Conservation (phyloP, 257 asterid species). For the Solanum stenotomum region DNA sequence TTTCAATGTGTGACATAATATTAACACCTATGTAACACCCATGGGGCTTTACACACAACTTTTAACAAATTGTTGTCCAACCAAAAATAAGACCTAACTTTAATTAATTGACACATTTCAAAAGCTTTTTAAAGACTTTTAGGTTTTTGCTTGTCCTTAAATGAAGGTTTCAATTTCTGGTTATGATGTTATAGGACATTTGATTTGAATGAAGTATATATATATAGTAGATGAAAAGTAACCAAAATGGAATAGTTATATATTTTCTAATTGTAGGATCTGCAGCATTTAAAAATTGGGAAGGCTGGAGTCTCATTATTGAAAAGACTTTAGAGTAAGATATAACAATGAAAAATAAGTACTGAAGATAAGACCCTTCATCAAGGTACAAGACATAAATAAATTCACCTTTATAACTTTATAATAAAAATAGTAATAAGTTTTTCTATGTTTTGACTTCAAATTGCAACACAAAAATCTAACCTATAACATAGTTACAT, state of each 20-base stretch:
- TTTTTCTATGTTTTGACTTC: background rate
- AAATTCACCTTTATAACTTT: background rate
- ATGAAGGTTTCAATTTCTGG: background rate
- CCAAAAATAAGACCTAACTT: background rate
- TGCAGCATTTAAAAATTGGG: background rate
- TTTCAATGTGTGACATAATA: background rate
- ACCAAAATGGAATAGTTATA: background rate
- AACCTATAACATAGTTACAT: background rate
- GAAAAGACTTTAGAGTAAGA: constrained; percentile 12
- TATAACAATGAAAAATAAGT: background rate
- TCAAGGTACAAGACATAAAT: background rate
- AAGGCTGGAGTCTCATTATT: constrained; percentile 1
- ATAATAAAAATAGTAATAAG: background rate
- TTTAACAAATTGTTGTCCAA: background rate
- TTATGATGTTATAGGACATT: background rate
- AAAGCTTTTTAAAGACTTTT: background rate
- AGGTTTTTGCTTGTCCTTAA: background rate
- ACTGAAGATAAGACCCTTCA: background rate
- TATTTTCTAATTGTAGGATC: background rate
- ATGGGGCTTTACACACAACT: background rate
- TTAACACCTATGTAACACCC: background rate
- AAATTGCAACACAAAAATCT: background rate
- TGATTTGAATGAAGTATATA: background rate
- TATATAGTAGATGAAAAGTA: background rate
- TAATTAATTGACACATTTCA: background rate